Evolutionary conservation across 2,329 filamentous ascomycete genomes (phyloP), one percentile per base, ranked within the genome.

Genomic region (Aspergillus versicolor): DNA sequence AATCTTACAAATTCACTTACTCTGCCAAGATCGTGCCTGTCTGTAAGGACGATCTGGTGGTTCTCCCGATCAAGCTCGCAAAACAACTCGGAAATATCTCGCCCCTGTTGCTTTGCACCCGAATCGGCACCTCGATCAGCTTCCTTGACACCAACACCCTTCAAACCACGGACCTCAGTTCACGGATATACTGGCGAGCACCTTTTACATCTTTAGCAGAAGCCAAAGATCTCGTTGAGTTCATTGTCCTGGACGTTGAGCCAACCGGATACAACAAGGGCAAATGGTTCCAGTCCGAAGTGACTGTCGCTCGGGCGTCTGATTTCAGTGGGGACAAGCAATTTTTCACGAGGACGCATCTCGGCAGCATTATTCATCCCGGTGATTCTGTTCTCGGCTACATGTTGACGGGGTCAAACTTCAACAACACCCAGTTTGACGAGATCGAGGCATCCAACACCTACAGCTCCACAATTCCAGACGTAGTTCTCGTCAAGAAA

Each of bases 321-420:
- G 94, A 99, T 70, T 83, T 97, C 51, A 92, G 92, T 56, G 78
- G 82, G 60, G 97, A 96, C 69, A 90, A 96, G 76, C 88, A 82
- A 63, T 99, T 94, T 77, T 94, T 93, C 73, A 89, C 89, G 56
- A 84, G 92, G 58, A 97, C 94, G 30, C 94, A 99, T 74, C 82
- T 99, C 5, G 94, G 93, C 45, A 85, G 85, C 54, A 82, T 97
- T 46, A 80, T 99, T 12, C 89, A 95, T 67, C 86, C 91, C 0
- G 94, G 94, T 52, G 94, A 99, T 77, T 92, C 90, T 0, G 94
- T 89, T 4, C 87, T 99, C 83, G 94, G 94, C n/a, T 99, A 97
- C 73, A 86, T 96, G 74, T 77, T 99, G 48, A 87, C 86, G 4
- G 92, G 91, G 49, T 88, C 91, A 54, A 96, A 96, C 74, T 97